A percentile compares a stretch with the other conserved stretches of the same genome.
Conservation (phyloP, 2,329 filamentous ascomycete genomes). For the Dactylellina drechsleri region DNA sequence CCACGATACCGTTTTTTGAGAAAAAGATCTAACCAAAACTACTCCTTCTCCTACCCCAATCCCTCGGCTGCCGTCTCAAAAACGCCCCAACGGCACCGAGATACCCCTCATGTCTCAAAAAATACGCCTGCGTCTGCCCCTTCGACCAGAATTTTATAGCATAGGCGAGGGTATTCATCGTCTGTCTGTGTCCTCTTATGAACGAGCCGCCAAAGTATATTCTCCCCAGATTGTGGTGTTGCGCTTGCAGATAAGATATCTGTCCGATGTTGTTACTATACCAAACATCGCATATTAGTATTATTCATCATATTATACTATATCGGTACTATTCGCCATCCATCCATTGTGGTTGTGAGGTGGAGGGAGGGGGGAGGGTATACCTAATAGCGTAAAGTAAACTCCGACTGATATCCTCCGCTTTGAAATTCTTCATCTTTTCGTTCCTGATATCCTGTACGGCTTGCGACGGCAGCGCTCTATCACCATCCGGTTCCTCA, state of each 20-base stretch:
- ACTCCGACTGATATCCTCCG: constrained; percentile 87
- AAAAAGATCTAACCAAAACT: constrained; percentile 24
- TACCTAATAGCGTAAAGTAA: constrained; percentile 87
- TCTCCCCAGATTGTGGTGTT: constrained; percentile 87
- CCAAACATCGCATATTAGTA: constrained; percentile 54
- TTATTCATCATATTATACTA: too few relatives aligned
- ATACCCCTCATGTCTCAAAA: constrained; percentile 94
- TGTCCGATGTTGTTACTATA: constrained; percentile 95
- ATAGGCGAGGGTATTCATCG: constrained; percentile 96
- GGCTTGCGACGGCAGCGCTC: constrained; percentile 15
- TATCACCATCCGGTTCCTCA: constrained; percentile 9
- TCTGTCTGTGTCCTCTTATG: constrained; percentile 94
- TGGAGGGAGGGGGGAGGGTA: too few relatives aligned
- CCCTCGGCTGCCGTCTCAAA: constrained; percentile 63
- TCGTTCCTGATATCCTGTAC: constrained; percentile 30
- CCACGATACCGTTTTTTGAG: too few relatives aligned
- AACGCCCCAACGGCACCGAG: constrained; percentile 94
- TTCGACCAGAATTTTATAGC: constrained; percentile 98
- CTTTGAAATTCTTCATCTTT: constrained; percentile 68
- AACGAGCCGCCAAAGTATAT: constrained; percentile 99
- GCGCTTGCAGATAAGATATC: constrained; percentile 95
- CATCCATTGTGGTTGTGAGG: too few relatives aligned
- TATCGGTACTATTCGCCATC: too few relatives aligned
- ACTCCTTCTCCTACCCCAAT: constrained; percentile 49
- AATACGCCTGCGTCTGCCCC: constrained; percentile 93